These are phyloP conservation scores for Monilinia vaccinii-corymbosi DNA, from an alignment of 2,329 filamentous ascomycete genomes.

Conservation along the genomic window DNA sequence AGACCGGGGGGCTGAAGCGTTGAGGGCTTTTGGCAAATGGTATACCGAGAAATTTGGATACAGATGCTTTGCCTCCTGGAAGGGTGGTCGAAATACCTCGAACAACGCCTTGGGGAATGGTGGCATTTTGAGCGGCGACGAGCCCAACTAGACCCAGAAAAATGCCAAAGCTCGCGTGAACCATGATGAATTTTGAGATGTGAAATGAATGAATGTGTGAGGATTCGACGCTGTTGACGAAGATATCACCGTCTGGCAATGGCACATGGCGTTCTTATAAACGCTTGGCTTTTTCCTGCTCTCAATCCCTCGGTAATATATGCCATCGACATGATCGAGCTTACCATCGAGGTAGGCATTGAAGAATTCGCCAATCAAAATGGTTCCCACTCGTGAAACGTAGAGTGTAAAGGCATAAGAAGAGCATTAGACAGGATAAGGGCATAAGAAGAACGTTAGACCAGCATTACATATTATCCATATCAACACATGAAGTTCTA, in stretches of 20 bases:
- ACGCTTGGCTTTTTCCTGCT: background rate
- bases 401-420: background rate
- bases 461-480: background rate
- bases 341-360: background rate
- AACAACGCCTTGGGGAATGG: background rate
- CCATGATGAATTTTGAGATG: background rate
- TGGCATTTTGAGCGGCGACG: background rate
- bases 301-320: background rate
- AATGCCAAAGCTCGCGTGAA: background rate
- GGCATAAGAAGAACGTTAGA: background rate
- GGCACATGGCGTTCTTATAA: background rate
- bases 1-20: slow-evolving; percentile 55
- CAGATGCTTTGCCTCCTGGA: background rate
- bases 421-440: background rate
- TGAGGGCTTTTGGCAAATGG: slow-evolving; percentile 65
- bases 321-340: background rate
- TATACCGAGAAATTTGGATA: slow-evolving; percentile 52
- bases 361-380: background rate
- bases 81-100: background rate
- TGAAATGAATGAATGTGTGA: background rate
- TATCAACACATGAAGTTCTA: background rate
- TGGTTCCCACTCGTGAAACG: background rate
- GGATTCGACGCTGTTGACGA: background rate
- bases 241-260: background rate
- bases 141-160: background rate